Conservation (phyloP, 495 filamentous ascomycete species). For the Neurospora africana region DNA sequence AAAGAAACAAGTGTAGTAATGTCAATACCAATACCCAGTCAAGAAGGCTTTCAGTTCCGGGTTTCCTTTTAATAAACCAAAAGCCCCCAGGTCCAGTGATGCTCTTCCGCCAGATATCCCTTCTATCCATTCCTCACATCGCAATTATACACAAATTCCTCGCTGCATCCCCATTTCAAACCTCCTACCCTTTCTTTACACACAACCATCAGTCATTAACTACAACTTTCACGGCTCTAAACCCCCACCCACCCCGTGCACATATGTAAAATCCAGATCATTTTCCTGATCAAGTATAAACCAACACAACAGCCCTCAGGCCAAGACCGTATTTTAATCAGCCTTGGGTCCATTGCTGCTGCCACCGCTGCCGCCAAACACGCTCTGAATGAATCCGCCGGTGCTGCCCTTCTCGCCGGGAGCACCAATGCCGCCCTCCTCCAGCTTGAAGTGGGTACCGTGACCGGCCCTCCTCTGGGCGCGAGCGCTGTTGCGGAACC, state of each 20-base stretch:
- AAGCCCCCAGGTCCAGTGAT: neutral
- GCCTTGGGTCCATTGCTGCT: slow-evolving; percentile 6
- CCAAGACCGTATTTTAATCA: slow-evolving; percentile 1
- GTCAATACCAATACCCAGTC: neutral
- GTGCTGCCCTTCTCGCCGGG: neutral
- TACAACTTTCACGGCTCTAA: neutral
- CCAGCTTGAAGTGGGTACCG: slow-evolving; percentile 6
- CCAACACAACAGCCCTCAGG: neutral
- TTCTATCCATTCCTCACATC: neutral
- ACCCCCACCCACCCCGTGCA: neutral
- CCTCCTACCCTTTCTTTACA: neutral
- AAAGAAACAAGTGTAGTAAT: neutral
- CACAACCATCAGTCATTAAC: neutral
- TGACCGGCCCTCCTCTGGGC: neutral
- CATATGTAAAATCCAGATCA: neutral
- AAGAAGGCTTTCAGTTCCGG: neutral
- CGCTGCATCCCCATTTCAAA: neutral
- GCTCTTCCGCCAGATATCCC: neutral
- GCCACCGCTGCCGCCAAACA: neutral
- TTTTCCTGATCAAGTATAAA: neutral
- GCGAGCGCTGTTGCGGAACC: slow-evolving; percentile 8
- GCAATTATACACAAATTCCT: neutral
- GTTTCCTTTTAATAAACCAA: neutral
- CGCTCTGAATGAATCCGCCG: neutral
- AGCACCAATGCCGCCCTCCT: slow-evolving; percentile 3